Base-by-base conservation (phyloP, 805 yeast genomes). In the Wickerhamomyces chaumierensis region DNA sequence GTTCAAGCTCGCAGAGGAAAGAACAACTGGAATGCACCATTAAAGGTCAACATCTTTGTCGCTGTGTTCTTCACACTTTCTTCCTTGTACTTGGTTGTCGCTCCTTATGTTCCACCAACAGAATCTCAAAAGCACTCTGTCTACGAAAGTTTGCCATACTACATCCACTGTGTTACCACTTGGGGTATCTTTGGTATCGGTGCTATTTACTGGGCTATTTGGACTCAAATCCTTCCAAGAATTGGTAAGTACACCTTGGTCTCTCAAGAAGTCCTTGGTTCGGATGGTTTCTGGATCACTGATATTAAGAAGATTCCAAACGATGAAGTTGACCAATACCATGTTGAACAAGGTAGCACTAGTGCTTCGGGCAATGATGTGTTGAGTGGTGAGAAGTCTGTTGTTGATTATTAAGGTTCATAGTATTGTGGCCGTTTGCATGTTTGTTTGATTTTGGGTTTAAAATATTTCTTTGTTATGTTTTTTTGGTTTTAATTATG, bases 131-230 rank as follows among this genome's bases (percentile, higher is more conserved):
- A 69, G 32, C 17, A 14, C 14, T 19, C 15, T 29, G 87, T 83
- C 39, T 83, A 83, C 65, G 58, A 73, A n/a, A 47, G 56, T 36
- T 62, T 83, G 50, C 94, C 94, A 21, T 83, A 83, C 62, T 83
- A 75, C 68, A 67, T 78, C 40, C 88, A 81, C 56, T 78, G 86
- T 54, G 92, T 82, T 36, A 84, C 81, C n/a, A 78, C 87, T 12
- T 72, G 86, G 77, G 87, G 81, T 46, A 66, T 83, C 35, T 78
- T 79, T 48, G 80, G 68, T 13, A 55, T 76, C 36, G 90, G 85
- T 45, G 72, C 68, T 29, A 47, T 68, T 1, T 83, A 81, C 62
- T 83, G 86, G 81, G 42, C 76, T 8, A 52, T 76, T 15, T 78
- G 85, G 81, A 66, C 76, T 33, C 60, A 60, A 41, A 36, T 78